Percentiles rank a stretch among this genome's conserved stretches.
Conservation (phyloP, 1,284 basidiomycete species). For the Rhodotorula sp. region DNA sequence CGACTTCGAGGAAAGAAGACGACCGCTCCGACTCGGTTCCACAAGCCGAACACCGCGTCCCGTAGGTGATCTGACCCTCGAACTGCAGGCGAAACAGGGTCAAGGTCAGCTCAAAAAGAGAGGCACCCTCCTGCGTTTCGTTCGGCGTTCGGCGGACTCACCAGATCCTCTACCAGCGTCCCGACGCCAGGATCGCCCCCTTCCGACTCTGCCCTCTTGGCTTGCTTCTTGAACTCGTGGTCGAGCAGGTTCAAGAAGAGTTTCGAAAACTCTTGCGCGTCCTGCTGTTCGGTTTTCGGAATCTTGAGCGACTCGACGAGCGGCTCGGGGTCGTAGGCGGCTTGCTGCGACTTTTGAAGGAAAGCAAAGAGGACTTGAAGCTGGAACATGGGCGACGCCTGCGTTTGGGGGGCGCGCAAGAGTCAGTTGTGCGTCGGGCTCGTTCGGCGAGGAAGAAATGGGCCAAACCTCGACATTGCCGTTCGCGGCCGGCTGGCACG, state of each 20-base stretch:
- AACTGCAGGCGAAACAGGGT: conserved; percentile 58
- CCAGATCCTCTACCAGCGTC: conserved; percentile 18
- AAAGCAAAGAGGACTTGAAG: conserved; percentile 63
- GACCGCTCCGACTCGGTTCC: conserved; percentile 63
- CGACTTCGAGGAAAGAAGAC: conserved; percentile 73
- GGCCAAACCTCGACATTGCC: conserved; percentile 57
- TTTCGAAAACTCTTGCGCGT: conserved; percentile 95
- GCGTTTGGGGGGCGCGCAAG: background rate
- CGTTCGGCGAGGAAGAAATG: background rate
- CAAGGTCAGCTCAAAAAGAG: background rate
- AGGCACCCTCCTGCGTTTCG: background rate
- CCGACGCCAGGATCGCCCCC: conserved; percentile 10
- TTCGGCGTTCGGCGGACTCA: background rate
- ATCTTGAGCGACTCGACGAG: conserved; percentile 78
- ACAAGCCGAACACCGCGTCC: conserved; percentile 71
- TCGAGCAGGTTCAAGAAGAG: conserved; percentile 85
- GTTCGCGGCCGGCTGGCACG: conserved; percentile 56
- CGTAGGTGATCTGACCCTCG: conserved; percentile 75
- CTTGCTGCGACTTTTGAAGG: conserved; percentile 67
- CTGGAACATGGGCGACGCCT: conserved; percentile 51
- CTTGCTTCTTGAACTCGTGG: conserved; percentile 75
- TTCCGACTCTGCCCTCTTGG: conserved; percentile 13
- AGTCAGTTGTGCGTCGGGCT: background rate
- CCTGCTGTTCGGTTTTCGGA: conserved; percentile 79
- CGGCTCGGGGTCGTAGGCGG: conserved; percentile 73